Evolutionary conservation across 306 rosid species (phyloP).

Genomic region (Medicago lupulina): DNA sequence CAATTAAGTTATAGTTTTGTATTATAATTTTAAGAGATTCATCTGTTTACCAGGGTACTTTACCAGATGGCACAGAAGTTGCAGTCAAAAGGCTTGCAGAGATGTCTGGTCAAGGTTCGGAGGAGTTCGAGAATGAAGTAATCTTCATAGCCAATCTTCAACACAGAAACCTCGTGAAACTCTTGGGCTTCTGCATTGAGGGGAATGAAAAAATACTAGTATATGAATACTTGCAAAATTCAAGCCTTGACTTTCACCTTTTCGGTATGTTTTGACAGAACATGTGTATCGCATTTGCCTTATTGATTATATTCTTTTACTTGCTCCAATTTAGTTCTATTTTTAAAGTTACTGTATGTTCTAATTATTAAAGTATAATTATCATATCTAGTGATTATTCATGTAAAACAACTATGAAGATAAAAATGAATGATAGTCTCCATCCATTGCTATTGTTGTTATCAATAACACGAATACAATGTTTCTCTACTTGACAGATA

Average conservation of each 20-base stretch:
- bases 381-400: too few relatives aligned
- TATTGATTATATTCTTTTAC: background rate
- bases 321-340: too few relatives aligned
- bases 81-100: conserved; percentile 68
- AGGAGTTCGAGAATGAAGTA: conserved; percentile 67
- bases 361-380: too few relatives aligned
- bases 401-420: background rate
- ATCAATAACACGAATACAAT: background rate
- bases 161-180: conserved; percentile 66
- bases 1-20: background rate
- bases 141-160: conserved; percentile 53
- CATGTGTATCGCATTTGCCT: background rate
- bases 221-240: conserved; percentile 62
- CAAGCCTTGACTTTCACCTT: conserved; percentile 56
- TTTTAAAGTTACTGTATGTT: too few relatives aligned
- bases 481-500: conserved; percentile 35
- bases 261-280: conserved; percentile 46
- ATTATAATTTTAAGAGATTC: background rate
- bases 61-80: conserved; percentile 59
- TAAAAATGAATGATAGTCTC: background rate
- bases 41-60: conserved; percentile 49
- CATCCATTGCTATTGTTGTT: background rate
- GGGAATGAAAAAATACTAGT: conserved; percentile 61
- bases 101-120: conserved; percentile 59
- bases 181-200: conserved; percentile 59